Evolutionary conservation across 306 rosid genomes (phyloP).

Genomic region (Cicer bijugum): DNA sequence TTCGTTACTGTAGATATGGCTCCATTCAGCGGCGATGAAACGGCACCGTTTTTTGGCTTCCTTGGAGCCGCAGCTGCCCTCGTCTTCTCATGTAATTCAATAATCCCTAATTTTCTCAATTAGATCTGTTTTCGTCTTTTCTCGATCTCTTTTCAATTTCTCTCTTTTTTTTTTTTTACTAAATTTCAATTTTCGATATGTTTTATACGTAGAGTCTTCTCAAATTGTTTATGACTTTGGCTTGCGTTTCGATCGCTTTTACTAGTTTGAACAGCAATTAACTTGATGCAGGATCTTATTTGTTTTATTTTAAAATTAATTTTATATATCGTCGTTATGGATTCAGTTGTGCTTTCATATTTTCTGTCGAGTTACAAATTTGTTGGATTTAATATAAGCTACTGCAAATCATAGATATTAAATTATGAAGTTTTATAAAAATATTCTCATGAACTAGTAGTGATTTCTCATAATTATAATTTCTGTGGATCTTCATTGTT

Average conservation of each 20-base stretch:
- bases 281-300: neutral
- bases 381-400: slow-evolving; percentile 3
- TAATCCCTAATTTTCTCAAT: slow-evolving; percentile 27
- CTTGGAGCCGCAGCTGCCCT: slow-evolving; percentile 94
- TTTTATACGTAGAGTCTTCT: neutral
- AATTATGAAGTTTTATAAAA: neutral
- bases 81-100: slow-evolving; percentile 70
- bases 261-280: neutral
- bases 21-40: slow-evolving; percentile 85
- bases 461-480: neutral
- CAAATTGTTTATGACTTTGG: neutral
- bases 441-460: neutral
- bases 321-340: neutral
- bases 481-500: slow-evolving; percentile 18
- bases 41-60: slow-evolving; percentile 91
- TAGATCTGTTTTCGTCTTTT: slow-evolving; percentile 40
- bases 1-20: slow-evolving; percentile 54
- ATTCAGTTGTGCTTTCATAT: slow-evolving; percentile 37
- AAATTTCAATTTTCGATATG: neutral
- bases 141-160: slow-evolving; percentile 1
- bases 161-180: neutral
- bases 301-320: neutral
- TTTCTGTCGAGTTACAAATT: neutral
- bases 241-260: neutral
- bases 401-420: too few species aligned